Base-by-base conservation (phyloP, 208 protist species). In the Trypanosoma avium region DNA sequence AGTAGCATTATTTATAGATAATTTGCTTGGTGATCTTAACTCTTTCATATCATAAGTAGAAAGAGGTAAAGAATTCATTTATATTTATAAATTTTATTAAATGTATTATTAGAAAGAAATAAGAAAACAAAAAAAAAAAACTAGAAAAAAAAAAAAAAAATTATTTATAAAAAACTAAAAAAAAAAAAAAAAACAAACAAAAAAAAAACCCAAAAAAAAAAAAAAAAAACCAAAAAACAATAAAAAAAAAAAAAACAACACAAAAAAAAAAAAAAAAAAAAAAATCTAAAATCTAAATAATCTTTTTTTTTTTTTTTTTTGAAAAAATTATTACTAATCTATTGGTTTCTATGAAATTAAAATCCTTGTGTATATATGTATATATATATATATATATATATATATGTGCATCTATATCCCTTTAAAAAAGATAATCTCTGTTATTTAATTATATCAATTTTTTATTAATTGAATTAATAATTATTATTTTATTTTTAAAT, bases 301-400 rank as follows among this genome's bases (percentile, higher is more conserved):
- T n/a, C n/a, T n/a, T n/a, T n/a, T n/a, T n/a, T n/a, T n/a, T n/a
- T n/a, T n/a, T n/a, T n/a, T n/a, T n/a, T n/a, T n/a, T n/a, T n/a
- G n/a, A n/a, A n/a, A 42, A n/a, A 3, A 9, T 42, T n/a, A 40
- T 15, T 12, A 52, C 10, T 48, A 42, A n/a, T 42, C 7, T 42
- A 8, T n/a, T 42, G 36, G 19, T 6, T 26, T 50, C 1, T 30
- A 50, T n/a, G 9, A 43, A 9, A 15, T 15, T 43, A 30, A 30
- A 8, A 50, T 29, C 19, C n/a, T 4, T 50, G 8, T 50, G 24
- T 9, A 21, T 50, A 6, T 30, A 50, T 50, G 24, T 8, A 21
- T 50, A 24, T 30, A 24, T 50, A 21, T 21, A 50, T 50, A 50
- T 30, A 50, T 50, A 50, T 50, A 50, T 50, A 50, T 50, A 50